Conservation (phyloP, 1,139 yeast species). For the Taphrina deformans region DNA sequence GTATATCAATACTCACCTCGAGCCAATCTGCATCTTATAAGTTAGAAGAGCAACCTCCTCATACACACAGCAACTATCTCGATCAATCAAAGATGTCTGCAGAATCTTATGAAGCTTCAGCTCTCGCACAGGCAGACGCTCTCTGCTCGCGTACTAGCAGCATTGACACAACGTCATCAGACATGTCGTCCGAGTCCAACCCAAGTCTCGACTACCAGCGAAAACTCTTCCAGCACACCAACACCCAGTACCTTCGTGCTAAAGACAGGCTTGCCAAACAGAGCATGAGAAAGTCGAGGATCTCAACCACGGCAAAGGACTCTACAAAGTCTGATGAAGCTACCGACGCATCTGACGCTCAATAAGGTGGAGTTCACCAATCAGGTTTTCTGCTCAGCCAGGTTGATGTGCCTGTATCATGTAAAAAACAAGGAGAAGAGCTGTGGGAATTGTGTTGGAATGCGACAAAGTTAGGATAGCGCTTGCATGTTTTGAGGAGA, state of each 20-base stretch:
- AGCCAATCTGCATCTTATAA: too few species aligned
- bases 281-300: conserved; percentile 10
- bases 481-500: neutral
- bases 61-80: neutral
- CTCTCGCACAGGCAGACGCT: conserved; percentile 6
- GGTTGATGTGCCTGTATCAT: too few species aligned
- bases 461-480: neutral
- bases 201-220: conserved; percentile 16
- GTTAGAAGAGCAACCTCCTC: too few species aligned
- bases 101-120: conserved; percentile 4
- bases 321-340: neutral
- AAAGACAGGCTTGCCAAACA: conserved; percentile 31
- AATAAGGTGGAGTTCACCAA: too few species aligned
- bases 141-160: conserved; percentile 11
- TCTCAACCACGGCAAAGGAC: neutral
- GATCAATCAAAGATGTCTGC: neutral
- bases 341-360: neutral
- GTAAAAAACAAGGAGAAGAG: neutral
- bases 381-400: too few species aligned
- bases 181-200: neutral
- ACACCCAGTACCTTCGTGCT: conserved; percentile 29
- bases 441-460: neutral
- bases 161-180: neutral
- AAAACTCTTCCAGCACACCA: conserved; percentile 22
- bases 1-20: neutral